These are phyloP conservation scores for Saccharata proteae DNA, from an alignment of 2,329 filamentous ascomycete species.

Conservation along the genomic window DNA sequence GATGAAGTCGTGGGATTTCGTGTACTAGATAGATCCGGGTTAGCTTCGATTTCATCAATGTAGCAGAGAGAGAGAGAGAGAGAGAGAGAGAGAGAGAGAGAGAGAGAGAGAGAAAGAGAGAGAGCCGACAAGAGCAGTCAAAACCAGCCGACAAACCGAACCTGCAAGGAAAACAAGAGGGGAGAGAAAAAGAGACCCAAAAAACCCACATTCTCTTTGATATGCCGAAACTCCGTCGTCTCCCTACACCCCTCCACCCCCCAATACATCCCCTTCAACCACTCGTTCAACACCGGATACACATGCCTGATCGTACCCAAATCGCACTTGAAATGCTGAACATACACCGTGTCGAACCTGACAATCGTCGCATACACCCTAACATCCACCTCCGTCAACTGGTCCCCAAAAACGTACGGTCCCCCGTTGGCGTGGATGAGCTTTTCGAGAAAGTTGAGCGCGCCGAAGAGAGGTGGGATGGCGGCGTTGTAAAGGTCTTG, in stretches of 20 bases:
- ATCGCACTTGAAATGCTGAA: conserved; percentile 57
- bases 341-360: conserved; percentile 50
- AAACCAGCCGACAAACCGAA: not conserved
- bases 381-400: conserved; percentile 49
- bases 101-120: too few relatives aligned
- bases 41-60: too few relatives aligned
- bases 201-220: conserved; percentile 48
- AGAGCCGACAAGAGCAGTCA: not conserved
- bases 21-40: conserved; percentile 31
- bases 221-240: conserved; percentile 53
- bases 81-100: conserved; percentile 3
- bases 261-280: conserved; percentile 49
- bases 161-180: not conserved
- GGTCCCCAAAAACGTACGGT: conserved; percentile 40
- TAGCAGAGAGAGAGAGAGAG: too few relatives aligned
- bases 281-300: conserved; percentile 49
- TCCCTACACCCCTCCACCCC: conserved; percentile 42
- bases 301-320: conserved; percentile 47
- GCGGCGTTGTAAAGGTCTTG: conserved; percentile 46
- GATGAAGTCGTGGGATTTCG: conserved; percentile 47
- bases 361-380: conserved; percentile 45
- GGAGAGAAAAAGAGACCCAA: conserved; percentile 14
- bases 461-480: conserved; percentile 44
- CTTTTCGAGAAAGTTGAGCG: conserved; percentile 46
- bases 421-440: conserved; percentile 35